Percentiles rank a stretch among this genome's conserved stretches.
phyloP scores from a whole-genome alignment of 306 rosid genomes.

The Corylus heterophylla region DNA sequence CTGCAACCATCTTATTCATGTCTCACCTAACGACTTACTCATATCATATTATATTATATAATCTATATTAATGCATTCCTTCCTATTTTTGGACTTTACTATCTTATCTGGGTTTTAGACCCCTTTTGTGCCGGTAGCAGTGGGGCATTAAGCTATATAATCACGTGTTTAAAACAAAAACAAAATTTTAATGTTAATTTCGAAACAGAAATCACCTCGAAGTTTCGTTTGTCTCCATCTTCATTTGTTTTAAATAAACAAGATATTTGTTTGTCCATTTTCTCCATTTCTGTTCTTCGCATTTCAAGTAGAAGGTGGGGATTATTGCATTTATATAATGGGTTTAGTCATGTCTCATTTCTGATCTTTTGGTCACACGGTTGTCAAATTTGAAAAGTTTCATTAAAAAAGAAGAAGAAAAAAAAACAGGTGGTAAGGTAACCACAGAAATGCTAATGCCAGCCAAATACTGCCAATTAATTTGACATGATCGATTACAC shows the following conservation, averaged over 20 bases:
- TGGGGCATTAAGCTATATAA: background rate
- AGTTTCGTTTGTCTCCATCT: background rate
- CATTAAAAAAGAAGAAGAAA: background rate
- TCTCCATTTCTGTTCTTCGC: background rate
- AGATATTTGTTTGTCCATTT: background rate
- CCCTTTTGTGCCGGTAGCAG: background rate
- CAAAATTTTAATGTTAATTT: no score
- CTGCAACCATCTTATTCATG: constrained; percentile 45
- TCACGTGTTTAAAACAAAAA: no score
- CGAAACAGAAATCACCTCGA: constrained; percentile 17
- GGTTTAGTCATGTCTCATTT: background rate
- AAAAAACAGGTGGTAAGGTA: no score
- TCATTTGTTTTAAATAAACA: background rate
- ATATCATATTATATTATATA: no score
- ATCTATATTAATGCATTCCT: background rate
- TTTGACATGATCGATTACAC: no score
- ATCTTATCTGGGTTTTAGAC: constrained; percentile 7
- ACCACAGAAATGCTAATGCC: no score
- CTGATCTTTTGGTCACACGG: background rate
- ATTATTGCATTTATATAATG: background rate
- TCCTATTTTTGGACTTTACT: constrained; percentile 14
- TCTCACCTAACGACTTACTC: constrained; percentile 41
- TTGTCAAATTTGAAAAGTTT: constrained; percentile 5
- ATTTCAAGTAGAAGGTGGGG: background rate
- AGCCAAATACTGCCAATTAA: no score